phyloP scores from a whole-genome alignment of 176 grass and related monocot species.

The Lolium perenne region DNA sequence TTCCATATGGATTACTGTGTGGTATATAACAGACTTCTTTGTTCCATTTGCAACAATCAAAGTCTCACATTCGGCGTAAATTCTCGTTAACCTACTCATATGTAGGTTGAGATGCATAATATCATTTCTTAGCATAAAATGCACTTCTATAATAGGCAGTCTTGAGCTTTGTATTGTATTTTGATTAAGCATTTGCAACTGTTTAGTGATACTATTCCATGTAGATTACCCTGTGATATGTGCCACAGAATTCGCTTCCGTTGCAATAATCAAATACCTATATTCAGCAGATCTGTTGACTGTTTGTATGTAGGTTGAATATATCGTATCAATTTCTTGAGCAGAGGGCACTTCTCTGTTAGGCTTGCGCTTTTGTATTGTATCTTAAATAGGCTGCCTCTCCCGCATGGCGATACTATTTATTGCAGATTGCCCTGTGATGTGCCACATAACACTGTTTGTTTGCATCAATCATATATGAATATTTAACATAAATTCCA shows the following conservation, averaged over 20 bases:
- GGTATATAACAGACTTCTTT: no score
- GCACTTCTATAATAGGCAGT: no score
- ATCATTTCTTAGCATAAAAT: no score
- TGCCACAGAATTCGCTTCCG: neutral
- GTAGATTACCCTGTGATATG: neutral
- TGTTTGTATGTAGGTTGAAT: no score
- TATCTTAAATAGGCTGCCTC: neutral
- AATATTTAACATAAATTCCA: neutral
- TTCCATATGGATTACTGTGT: no score
- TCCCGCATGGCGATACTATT: neutral
- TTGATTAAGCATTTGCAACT: neutral
- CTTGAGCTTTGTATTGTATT: no score
- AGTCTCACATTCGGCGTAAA: no score
- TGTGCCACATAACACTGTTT: neutral
- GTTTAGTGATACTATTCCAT: conserved; percentile 1
- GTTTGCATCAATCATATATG: neutral
- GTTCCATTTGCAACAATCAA: no score
- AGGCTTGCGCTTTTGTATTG: neutral
- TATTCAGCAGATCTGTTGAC: neutral
- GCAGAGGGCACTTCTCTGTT: neutral
- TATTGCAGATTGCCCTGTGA: neutral
- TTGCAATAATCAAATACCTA: neutral
- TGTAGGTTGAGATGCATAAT: no score
- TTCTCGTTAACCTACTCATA: no score
- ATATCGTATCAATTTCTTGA: neutral